A percentile compares a stretch with the other conserved stretches of the same genome.
Conservation (phyloP, 768 basidiomycete species). For the Postia placenta region DNA sequence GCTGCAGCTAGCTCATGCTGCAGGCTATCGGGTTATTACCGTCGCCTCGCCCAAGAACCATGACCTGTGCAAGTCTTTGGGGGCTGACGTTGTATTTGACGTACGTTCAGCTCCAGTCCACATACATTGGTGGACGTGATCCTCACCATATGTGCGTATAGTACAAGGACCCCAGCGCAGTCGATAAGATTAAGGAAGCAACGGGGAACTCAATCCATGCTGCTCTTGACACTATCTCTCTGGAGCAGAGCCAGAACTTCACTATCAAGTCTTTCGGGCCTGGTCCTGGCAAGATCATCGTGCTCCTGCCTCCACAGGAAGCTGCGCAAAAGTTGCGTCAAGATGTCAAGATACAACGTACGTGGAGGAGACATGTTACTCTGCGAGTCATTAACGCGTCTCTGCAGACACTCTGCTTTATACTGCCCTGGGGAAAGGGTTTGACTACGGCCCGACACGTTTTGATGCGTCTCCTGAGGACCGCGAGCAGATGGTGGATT, state of each 20-base stretch:
- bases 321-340: not conserved
- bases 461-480: constrained; percentile 15
- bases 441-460: constrained; percentile 8
- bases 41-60: constrained; percentile 27
- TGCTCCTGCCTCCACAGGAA: not conserved
- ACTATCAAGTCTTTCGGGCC: constrained; percentile 2
- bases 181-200: constrained; percentile 22
- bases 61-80: constrained; percentile 29
- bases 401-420: constrained; percentile 22
- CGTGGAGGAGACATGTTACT: not conserved
- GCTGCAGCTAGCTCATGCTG: constrained; percentile 22
- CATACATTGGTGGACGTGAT: not conserved
- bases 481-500: constrained; percentile 18
- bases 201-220: constrained; percentile 19
- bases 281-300: constrained; percentile 6
- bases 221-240: constrained; percentile 14
- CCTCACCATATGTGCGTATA: not conserved
- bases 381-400: not conserved
- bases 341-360: constrained; percentile 1
- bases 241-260: constrained; percentile 4
- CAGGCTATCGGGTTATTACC: constrained; percentile 24
- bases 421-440: constrained; percentile 14
- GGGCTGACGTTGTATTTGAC: constrained; percentile 27
- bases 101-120: constrained; percentile 2
- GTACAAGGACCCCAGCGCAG: constrained; percentile 24